These are phyloP conservation scores for Penicillium paneum DNA, from an alignment of 2,329 filamentous ascomycete genomes.

Conservation along the genomic window DNA sequence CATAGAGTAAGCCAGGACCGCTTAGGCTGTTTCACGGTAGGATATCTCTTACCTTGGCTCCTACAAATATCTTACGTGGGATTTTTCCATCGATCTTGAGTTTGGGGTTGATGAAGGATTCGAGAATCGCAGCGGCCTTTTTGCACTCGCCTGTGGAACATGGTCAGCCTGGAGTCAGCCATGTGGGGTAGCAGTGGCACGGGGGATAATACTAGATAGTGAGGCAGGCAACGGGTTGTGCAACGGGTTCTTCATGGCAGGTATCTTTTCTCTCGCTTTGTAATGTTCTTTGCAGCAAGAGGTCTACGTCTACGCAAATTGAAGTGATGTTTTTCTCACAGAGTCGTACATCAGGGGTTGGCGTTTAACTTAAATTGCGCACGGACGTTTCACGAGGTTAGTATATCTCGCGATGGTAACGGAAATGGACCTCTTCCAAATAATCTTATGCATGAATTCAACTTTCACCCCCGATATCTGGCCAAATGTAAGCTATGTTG, in stretches of 20 bases:
- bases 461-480: background rate
- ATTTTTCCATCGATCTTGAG: conserved; percentile 97
- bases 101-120: conserved; percentile 89
- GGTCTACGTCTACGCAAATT: background rate
- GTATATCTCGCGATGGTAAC: background rate
- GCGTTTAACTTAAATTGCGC: background rate
- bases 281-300: background rate
- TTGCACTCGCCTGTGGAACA: conserved; percentile 76
- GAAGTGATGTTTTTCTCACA: background rate
- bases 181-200: background rate
- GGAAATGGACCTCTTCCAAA: background rate
- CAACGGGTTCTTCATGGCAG: conserved; percentile 2
- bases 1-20: background rate
- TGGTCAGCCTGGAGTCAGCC: background rate
- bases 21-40: background rate
- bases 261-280: background rate
- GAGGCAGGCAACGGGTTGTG: conserved; percentile 9
- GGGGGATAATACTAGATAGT: conserved; percentile 1
- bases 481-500: background rate
- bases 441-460: background rate
- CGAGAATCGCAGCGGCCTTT: conserved; percentile 91
- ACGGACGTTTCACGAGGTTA: background rate
- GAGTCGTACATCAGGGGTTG: background rate
- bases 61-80: conserved; percentile 78
- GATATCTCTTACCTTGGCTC: conserved; percentile 67